Evolutionary conservation across 257 asterid genomes (phyloP), one percentile per base, ranked within the genome.

Genomic region (Gentiana dahurica): DNA sequence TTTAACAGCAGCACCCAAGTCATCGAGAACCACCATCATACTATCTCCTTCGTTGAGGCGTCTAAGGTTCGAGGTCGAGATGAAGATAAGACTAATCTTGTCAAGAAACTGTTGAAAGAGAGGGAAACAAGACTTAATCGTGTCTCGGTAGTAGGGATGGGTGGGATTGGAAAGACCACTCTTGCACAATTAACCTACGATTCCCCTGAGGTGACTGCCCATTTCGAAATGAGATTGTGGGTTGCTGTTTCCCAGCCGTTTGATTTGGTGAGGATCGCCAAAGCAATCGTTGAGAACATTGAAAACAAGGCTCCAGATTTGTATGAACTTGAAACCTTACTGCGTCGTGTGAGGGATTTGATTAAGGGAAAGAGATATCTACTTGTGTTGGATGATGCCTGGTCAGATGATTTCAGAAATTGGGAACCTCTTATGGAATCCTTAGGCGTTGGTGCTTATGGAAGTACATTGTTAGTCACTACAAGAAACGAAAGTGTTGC

Each of bases 151-250:
- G 79, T 75, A 57, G 85, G 85, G 34, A 54, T 57, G 13, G 81
- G 76, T 12, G 84, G 84, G 6, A 54, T 78, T 39, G 84, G 84
- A 24, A 74, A 74, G 36, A 70, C 83, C 0, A 67, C 79, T 5
- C 77, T 77, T 61, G 77, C 83, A 4, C 75, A 66, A 53, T 45
- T 71, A 44, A 69, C 57, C 49, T 71, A 70, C 55, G 32, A 68
- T 34, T 59, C 63, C 62, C 39, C 46, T 36, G 51, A 43, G 36
- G 57, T 73, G 32, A 33, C 34, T 13, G 41, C 6, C n/a, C 57
- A 49, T 58, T 78, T 74, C 24, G 50, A 62, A 0, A 15, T 36
- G 45, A 68, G 59, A 24, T 53, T 69, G 6, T 78, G 78, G 78
- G 52, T 74, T 3, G 74, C 74, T 58, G 84, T 74, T 11, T 74